Evolutionary conservation across 2,329 filamentous ascomycete species (phyloP).

Genomic region (Hypoxylon sp.): DNA sequence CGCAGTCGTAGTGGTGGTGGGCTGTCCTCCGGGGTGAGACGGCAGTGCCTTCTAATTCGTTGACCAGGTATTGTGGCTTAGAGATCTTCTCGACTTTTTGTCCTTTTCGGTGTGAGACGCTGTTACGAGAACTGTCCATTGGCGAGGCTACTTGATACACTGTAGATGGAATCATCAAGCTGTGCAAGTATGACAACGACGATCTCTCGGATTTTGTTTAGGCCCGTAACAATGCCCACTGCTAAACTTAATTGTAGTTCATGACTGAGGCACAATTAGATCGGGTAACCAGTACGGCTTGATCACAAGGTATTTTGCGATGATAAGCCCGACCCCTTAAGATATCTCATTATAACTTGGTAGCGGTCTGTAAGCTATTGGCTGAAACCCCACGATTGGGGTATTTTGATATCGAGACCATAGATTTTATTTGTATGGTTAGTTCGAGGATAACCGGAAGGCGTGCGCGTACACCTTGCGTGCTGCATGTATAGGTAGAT

Average conservation of each 20-base stretch:
- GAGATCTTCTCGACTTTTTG: constrained; percentile 30
- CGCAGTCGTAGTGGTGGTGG: constrained; percentile 37
- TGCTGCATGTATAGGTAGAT: constrained; percentile 28
- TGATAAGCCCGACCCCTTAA: constrained; percentile 17
- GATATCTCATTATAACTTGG: constrained; percentile 12
- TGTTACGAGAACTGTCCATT: constrained; percentile 1
- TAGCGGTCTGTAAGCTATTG: constrained; percentile 10
- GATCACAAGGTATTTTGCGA: constrained; percentile 1
- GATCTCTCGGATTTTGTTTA: constrained; percentile 15
- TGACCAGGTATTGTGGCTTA: constrained; percentile 33
- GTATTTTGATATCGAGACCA: constrained; percentile 27
- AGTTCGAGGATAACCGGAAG: constrained; percentile 30
- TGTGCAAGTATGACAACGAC: constrained; percentile 28
- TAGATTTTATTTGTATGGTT: constrained; percentile 18
- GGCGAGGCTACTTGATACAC: constrained; percentile 17
- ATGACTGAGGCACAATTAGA: constrained; percentile 1
- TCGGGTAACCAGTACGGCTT: constrained; percentile 3
- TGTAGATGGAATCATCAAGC: constrained; percentile 16
- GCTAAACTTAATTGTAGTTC: constrained; percentile 7
- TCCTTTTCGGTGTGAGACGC: constrained; percentile 37
- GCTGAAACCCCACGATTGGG: constrained; percentile 35
- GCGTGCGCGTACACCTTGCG: constrained; percentile 12
- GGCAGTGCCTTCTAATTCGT: constrained; percentile 31
- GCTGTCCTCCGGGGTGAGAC: constrained; percentile 34
- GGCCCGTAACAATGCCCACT: constrained; percentile 2